Base-by-base conservation (phyloP, 306 rosid species). In the Vigna angularis region DNA sequence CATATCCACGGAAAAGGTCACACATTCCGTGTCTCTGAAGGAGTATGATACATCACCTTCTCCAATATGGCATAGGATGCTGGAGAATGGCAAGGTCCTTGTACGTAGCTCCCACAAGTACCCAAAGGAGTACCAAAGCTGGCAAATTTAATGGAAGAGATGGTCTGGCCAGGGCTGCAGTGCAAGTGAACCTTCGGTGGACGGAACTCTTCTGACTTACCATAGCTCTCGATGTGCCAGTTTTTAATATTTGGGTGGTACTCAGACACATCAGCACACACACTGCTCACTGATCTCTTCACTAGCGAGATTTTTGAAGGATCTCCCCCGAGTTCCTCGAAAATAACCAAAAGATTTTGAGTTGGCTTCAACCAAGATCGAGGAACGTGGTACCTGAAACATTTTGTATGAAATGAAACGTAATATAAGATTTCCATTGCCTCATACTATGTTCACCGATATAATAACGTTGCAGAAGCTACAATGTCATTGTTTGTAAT, bases 41-140 rank as follows among this genome's bases (percentile, higher is more conserved):
- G 65, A 50, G 58, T 49, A 56, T 32, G 55, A 22, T 70, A 48
- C 32, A 80, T 34, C 52, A 93, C 98, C 98, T 87, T 89, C 76
- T 88, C 88, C 68, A 93, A 71, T 66, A 79, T 82, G 75, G 81
- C 77, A 38, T 73, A 72, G 17, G 98, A 89, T 28, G 76, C 65
- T n/a, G 91, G 74, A 50, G 94, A 84, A 45, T 93, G 94, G 16
- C 97, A 93, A 30, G 86, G 34, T 38, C 98, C 98, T 24, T 85
- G 91, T 83, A 65, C 81, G 62, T 83, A 88, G 36, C 44, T 88
- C 44, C 97, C 97, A 72, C 98, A 93, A 74, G 88, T 83, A 58
- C 97, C 98, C 2, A 75, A 58, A 68, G 98, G 98, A 77, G 97
- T 88, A 79, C 97, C 96, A 44, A 84, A 93, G 87, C 98, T 93